A percentile compares a stretch with the other conserved stretches of the same genome.
These are phyloP conservation scores for Isoetes taiwanensis DNA, from an alignment of 75 land plant genomes.

Conservation along the genomic window DNA sequence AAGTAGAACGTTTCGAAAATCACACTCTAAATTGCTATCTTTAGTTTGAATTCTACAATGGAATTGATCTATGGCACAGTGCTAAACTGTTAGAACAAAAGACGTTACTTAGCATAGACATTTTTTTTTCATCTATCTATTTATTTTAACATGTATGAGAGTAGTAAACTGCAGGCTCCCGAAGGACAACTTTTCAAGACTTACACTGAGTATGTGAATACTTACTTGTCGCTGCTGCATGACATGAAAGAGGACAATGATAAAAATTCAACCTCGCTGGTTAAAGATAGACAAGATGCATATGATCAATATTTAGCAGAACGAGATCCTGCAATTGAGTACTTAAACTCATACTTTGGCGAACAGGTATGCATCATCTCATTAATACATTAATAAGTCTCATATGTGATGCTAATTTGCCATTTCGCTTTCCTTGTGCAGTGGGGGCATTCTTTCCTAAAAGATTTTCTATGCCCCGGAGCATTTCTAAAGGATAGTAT, in stretches of 20 bases:
- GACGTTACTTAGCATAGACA: neutral
- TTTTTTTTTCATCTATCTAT: neutral
- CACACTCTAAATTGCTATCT: no score
- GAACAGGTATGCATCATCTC: conserved; percentile 13
- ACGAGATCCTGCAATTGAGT: conserved; percentile 26
- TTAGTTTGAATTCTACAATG: neutral
- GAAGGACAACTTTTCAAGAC: conserved; percentile 17
- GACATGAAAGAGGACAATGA: conserved; percentile 10
- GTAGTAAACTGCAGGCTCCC: conserved; percentile 5
- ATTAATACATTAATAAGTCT: neutral
- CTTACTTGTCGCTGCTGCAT: conserved; percentile 16
- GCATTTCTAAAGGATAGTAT: conserved; percentile 5
- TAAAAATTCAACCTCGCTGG: neutral
- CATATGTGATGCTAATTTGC: neutral
- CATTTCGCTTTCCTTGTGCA: conserved; percentile 1
- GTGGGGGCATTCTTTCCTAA: conserved; percentile 8
- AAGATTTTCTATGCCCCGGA: conserved; percentile 15
- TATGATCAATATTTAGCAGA: conserved; percentile 24
- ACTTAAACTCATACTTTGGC: conserved; percentile 23
- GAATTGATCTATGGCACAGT: neutral
- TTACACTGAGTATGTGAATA: conserved; percentile 16
- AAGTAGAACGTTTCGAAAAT: no score
- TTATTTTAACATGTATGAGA: neutral
- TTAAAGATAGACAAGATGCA: conserved; percentile 11
- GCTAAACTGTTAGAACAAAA: neutral